Evolutionary conservation across 805 yeast genomes (phyloP), one percentile per base, ranked within the genome.

Genomic region (Candida krabiensis): DNA sequence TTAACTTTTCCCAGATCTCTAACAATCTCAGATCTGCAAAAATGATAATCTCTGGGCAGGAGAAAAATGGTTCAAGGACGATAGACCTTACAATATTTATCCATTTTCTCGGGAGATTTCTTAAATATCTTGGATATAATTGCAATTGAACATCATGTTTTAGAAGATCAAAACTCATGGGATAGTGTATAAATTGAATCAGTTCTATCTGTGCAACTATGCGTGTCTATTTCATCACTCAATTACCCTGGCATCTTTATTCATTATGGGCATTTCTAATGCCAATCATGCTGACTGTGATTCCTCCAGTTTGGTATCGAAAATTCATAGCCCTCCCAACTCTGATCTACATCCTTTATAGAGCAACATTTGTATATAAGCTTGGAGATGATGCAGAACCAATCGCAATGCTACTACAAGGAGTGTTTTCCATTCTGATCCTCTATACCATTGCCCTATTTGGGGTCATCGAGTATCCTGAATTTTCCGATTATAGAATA

Each of bases 401-500:
- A 9, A 7, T 49, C 12, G 38, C 47, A 9, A 11, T 33, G 21
- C 18, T 49, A 8, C 6, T 41, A 3, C 47, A 44, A 32, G 53
- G 53, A 1, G 14, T 40, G 9, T 32, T 49, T 9, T 28, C 31
- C 1, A 35, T 44, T 4, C 16, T 44, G 5, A 38, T 31, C 16
- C 38, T 49, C 3, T 32, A 41, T 25, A 46, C 53, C 1, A 12
- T 38, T 5, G 40, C 37, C 8, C 5, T 46, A 2, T 46, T 46
- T 27, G 15, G 35, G 1, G 28, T 48, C 6, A 36, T 18, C 5
- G 52, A 48, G 21, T 48, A 43, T 21, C 52, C 52, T 6, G 52
- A 48, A 28, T 26, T 43, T 5, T 25, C 30, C 3, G 49, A 48
- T 18, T 46, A 37, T 30, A 36, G 46, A 21, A 24, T 37, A 2